Base-by-base conservation (phyloP, 768 basidiomycete species). In the Pleurotus ostreatus region DNA sequence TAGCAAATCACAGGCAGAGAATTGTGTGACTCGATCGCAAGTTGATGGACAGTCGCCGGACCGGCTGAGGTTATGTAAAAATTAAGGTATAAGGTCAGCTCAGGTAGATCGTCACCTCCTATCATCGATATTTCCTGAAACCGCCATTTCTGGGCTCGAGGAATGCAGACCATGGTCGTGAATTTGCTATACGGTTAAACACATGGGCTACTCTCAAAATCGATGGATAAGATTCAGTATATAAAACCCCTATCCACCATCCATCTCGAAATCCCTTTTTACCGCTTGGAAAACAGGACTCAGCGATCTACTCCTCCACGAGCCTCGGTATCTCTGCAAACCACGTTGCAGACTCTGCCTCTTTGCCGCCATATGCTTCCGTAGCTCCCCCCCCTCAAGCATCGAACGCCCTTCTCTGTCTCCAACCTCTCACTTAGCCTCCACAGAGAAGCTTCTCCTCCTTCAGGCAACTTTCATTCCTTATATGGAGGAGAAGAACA, bases 1-100 rank as follows among this genome's bases (percentile, higher is more conserved):
- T 47, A 23, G 48, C 48, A 26, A 49, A 49, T 49, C 48, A 49
- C 48, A 49, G 37, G 48, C 5, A 34, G 26, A 11, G 26, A 30
- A 26, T 49, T 49, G 48, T 53, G 51, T 53, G 51, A 53, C 51
- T 53, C 51, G 51, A 53, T 53, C 51, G 51, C 51, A 41, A 40
- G 39, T n/a, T 39, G n/a, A 39, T 22, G 51, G 38, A 53, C 39
- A 37, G 48, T 34, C 30, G 48, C 30, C 26, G 16, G 48, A 37
- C 13, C n/a, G 16, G 34, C 11, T n/a, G 7, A 53, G 15, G 34
- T 41, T 51, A 51, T 51, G 49, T 51, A 51, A 51, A 51, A 51
- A 51, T 41, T 18, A 40, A 20, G 39, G 18, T 37, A n/a, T 53
- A 16, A 25, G 30, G 26, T 30, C 26, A 30, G 26, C 26, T 30